Conservation (phyloP, 108 stramenopile species). For the Conticribra guillardii region DNA sequence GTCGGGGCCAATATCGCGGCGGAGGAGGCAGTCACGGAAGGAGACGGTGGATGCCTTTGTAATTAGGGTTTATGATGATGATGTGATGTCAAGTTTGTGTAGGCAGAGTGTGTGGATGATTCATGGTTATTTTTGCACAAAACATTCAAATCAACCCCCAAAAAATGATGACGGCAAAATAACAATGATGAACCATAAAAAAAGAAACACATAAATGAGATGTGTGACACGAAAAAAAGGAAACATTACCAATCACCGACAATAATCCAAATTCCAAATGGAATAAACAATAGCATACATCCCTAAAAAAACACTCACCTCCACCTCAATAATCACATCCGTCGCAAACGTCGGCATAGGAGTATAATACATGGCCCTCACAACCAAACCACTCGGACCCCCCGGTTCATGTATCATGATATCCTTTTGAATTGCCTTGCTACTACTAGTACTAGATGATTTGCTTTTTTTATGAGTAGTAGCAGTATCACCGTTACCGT, state of each 20-base stretch:
- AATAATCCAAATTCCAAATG: neutral
- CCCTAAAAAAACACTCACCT: slow-evolving; percentile 24
- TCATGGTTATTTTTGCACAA: no score
- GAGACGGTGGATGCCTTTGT: slow-evolving; percentile 67
- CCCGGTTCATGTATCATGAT: slow-evolving; percentile 36
- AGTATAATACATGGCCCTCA: slow-evolving; percentile 37
- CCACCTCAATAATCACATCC: slow-evolving; percentile 53
- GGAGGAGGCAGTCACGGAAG: slow-evolving; percentile 58
- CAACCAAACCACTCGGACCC: slow-evolving; percentile 18
- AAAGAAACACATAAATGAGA: no score
- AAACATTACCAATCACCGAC: neutral
- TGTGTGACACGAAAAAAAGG: no score
- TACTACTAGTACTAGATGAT: no score
- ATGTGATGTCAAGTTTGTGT: neutral
- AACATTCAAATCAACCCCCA: no score
- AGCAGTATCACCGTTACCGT: neutral
- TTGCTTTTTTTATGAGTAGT: neutral
- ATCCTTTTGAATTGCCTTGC: slow-evolving; percentile 26
- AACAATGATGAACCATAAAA: no score
- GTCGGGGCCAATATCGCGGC: slow-evolving; percentile 49
- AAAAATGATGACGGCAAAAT: no score
- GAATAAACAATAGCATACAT: neutral
- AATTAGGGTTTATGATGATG: neutral
- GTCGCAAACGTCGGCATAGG: slow-evolving; percentile 19
- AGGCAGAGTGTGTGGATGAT: neutral